phyloP scores from a whole-genome alignment of 2,329 filamentous ascomycete genomes.

The Dothiorella sarmentorum region DNA sequence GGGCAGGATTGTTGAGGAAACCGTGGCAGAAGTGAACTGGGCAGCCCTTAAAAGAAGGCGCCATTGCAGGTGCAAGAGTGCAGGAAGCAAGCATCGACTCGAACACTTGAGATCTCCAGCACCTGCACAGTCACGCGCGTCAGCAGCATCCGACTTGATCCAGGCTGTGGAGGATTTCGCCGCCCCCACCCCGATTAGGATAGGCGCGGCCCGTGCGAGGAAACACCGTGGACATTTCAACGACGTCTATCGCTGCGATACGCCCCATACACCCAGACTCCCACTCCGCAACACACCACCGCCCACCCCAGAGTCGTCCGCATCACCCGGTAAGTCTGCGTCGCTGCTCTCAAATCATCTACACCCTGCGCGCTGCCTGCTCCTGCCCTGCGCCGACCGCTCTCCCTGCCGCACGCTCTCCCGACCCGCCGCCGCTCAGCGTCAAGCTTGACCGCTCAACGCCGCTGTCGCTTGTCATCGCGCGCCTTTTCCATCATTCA shows the following conservation, averaged over 20 bases:
- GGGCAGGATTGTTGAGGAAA: not conserved
- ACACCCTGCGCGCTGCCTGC: not conserved
- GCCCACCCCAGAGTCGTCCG: not conserved
- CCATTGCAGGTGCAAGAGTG: not conserved
- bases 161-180: constrained; percentile 17
- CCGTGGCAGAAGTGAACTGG: constrained; percentile 2
- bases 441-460: constrained; percentile 11
- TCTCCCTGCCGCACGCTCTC: constrained; percentile 17
- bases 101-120: not conserved
- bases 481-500: not conserved
- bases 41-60: not conserved
- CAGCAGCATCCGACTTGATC: constrained; percentile 1
- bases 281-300: constrained; percentile 13
- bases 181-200: constrained; percentile 15
- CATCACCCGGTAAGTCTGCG: constrained; percentile 14
- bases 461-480: constrained; percentile 14
- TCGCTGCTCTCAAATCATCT: not conserved
- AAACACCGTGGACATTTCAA: constrained; percentile 20
- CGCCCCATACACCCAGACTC: constrained; percentile 13
- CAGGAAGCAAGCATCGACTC: not conserved
- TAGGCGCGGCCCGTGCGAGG: constrained; percentile 16
- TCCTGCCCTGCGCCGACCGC: not conserved
- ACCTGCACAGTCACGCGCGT: constrained; percentile 5
- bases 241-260: constrained; percentile 18
- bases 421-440: constrained; percentile 16